Percentiles rank a stretch among this genome's conserved stretches.
These are phyloP conservation scores for Anastatica hierochuntica DNA, from an alignment of 345 rosid species.

Conservation along the genomic window DNA sequence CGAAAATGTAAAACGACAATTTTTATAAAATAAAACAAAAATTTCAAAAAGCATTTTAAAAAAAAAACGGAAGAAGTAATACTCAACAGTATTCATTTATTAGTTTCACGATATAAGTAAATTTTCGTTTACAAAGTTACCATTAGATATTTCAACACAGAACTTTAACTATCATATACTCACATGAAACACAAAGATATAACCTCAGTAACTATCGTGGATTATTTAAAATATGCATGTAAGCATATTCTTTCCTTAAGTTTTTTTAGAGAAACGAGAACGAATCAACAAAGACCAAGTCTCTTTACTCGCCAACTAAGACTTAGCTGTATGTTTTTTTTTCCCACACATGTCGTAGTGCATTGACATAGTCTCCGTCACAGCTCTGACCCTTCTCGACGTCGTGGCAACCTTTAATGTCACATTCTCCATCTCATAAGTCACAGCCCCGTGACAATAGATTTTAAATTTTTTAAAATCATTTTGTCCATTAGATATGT, in stretches of 20 bases:
- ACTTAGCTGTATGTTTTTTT: constrained; percentile 19
- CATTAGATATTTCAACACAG: too few relatives aligned
- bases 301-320: constrained; percentile 21
- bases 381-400: constrained; percentile 12
- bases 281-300: constrained; percentile 23
- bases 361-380: constrained; percentile 22
- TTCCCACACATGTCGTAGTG: constrained; percentile 11
- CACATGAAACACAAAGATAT: too few relatives aligned
- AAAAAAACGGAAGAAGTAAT: too few relatives aligned
- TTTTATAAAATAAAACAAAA: too few relatives aligned
- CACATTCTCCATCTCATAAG: not conserved
- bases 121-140: too few relatives aligned
- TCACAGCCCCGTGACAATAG: constrained; percentile 8
- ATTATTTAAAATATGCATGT: too few relatives aligned
- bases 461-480: not conserved
- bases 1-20: too few relatives aligned
- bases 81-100: not conserved
- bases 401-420: constrained; percentile 8
- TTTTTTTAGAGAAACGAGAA: constrained; percentile 20
- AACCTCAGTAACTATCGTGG: too few relatives aligned
- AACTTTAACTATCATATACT: too few relatives aligned
- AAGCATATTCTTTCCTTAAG: constrained; percentile 1
- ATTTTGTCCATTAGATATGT: too few relatives aligned
- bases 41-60: too few relatives aligned
- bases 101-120: too few relatives aligned